Percentiles rank a stretch among this genome's conserved stretches.
phyloP scores from a whole-genome alignment of 768 basidiomycete genomes.

The Trametes meyenii region DNA sequence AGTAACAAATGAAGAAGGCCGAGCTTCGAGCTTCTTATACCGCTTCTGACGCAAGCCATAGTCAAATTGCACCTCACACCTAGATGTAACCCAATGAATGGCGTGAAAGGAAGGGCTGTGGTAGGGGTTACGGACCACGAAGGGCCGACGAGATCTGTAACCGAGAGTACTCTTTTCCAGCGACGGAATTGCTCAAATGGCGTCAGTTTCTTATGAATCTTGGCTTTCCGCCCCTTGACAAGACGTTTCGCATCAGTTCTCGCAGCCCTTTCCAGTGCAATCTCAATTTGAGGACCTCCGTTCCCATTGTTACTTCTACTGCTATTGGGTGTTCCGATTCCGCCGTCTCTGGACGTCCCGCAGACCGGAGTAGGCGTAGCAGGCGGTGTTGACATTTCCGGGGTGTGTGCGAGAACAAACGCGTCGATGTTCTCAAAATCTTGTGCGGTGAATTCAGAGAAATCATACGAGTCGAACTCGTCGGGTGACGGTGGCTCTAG shows the following conservation, averaged over 20 bases:
- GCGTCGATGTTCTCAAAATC: slow-evolving; percentile 57
- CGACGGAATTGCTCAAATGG: slow-evolving; percentile 51
- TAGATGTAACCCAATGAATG: slow-evolving; percentile 30
- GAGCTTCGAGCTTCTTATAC: slow-evolving; percentile 46
- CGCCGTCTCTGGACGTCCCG: background rate
- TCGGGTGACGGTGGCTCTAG: slow-evolving; percentile 29
- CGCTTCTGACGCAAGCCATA: slow-evolving; percentile 69
- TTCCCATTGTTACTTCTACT: background rate
- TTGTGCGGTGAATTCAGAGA: slow-evolving; percentile 59
- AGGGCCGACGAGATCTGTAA: slow-evolving; percentile 64
- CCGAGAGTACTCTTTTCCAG: slow-evolving; percentile 49
- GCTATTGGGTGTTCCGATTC: background rate
- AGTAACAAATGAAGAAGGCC: slow-evolving; percentile 61
- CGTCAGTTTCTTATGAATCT: slow-evolving; percentile 1
- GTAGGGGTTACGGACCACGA: slow-evolving; percentile 50
- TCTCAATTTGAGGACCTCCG: slow-evolving; percentile 31
- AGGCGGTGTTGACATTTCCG: background rate
- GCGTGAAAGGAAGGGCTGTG: too few species aligned
- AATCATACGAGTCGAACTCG: slow-evolving; percentile 52
- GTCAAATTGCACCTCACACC: slow-evolving; percentile 83
- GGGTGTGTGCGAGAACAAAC: slow-evolving; percentile 27
- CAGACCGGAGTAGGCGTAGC: background rate
- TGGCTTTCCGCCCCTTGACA: slow-evolving; percentile 16
- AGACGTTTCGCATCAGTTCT: slow-evolving; percentile 18
- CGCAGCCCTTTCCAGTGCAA: slow-evolving; percentile 24